Evolutionary conservation across 2,329 filamentous ascomycete genomes (phyloP).

Genomic region (Chaetomium sp.): DNA sequence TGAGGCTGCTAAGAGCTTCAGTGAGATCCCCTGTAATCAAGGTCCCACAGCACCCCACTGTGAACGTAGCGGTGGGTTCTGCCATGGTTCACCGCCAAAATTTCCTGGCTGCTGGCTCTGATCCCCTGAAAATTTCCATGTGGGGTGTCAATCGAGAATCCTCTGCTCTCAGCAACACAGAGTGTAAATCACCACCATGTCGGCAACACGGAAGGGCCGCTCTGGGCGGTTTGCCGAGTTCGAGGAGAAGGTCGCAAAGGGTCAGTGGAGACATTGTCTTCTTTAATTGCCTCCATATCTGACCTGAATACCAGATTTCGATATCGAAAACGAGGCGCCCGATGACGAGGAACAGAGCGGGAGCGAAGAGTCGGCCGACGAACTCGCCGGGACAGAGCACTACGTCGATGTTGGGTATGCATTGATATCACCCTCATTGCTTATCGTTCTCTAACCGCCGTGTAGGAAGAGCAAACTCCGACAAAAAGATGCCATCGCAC

Average conservation of each 20-base stretch:
- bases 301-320: constrained; percentile 62
- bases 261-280: constrained; percentile 44
- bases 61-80: constrained; percentile 37
- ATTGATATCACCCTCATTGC: too few relatives aligned
- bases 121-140: constrained; percentile 36
- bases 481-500: constrained; percentile 65
- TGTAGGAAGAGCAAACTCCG: constrained; percentile 78
- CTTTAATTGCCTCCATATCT: background rate
- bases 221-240: constrained; percentile 64
- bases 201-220: constrained; percentile 42
- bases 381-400: constrained; percentile 68
- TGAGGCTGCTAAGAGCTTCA: background rate
- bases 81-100: constrained; percentile 55
- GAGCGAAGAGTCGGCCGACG: constrained; percentile 42
- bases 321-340: constrained; percentile 70
- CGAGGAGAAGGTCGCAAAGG: constrained; percentile 63
- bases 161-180: constrained; percentile 4
- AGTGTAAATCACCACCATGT: constrained; percentile 34
- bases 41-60: constrained; percentile 18
- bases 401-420: constrained; percentile 73
- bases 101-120: constrained; percentile 42
- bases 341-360: constrained; percentile 57
- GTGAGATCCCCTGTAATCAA: constrained; percentile 13
- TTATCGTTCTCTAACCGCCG: constrained; percentile 14
- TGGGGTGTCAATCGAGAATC: constrained; percentile 29